These are phyloP conservation scores for Tricholoma terreum DNA, from an alignment of 768 basidiomycete genomes.

Conservation along the genomic window DNA sequence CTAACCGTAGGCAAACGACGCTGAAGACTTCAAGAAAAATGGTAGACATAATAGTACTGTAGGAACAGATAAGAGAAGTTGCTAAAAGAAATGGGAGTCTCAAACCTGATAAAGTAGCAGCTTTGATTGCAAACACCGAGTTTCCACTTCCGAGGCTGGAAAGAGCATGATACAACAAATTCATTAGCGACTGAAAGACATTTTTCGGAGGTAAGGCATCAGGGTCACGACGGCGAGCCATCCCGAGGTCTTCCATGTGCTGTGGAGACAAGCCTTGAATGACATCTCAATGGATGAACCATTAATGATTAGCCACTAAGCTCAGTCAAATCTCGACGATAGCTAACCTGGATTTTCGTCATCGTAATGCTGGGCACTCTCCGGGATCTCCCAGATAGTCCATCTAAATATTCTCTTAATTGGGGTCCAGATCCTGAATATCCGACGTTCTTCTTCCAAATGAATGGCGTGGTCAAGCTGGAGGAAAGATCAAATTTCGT, in stretches of 20 bases:
- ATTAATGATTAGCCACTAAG: too few species aligned
- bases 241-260: slow-evolving; percentile 48
- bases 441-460: slow-evolving; percentile 47
- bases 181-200: slow-evolving; percentile 48
- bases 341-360: slow-evolving; percentile 69
- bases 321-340: not conserved
- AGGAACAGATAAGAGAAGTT: not conserved
- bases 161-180: slow-evolving; percentile 38
- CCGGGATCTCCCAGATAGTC: slow-evolving; percentile 45
- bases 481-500: too few species aligned
- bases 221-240: slow-evolving; percentile 60
- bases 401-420: slow-evolving; percentile 37
- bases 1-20: slow-evolving; percentile 57
- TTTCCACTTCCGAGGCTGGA: slow-evolving; percentile 54
- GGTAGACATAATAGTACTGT: slow-evolving; percentile 60
- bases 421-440: slow-evolving; percentile 58
- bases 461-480: slow-evolving; percentile 58
- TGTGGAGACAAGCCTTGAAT: slow-evolving; percentile 57
- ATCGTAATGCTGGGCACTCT: slow-evolving; percentile 43
- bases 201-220: slow-evolving; percentile 73
- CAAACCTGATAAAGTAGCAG: slow-evolving; percentile 58
- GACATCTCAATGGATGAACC: slow-evolving; percentile 26
- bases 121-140: slow-evolving; percentile 67
- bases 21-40: slow-evolving; percentile 51
- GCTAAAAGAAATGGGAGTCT: too few species aligned